Percentiles rank a stretch among this genome's conserved stretches.
Conservation (phyloP, 73 alveolate species). For the Tetrahymena borealis region DNA sequence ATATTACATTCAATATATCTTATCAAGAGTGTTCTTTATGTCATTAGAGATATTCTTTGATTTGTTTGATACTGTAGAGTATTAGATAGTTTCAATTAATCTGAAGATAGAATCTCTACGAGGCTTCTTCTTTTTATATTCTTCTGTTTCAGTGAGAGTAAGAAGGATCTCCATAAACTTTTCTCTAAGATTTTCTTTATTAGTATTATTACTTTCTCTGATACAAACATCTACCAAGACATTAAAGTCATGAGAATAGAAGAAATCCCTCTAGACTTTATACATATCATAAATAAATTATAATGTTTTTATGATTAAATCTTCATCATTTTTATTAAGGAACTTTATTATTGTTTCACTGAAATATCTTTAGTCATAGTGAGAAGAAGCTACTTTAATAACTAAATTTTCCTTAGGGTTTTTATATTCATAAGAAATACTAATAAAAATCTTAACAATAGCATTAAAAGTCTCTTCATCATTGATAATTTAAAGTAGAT, state of each 20-base stretch:
- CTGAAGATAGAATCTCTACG: background rate
- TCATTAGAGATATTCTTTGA: background rate
- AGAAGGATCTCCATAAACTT: background rate
- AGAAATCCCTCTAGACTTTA: background rate
- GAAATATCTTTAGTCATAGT: background rate
- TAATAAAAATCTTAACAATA: background rate
- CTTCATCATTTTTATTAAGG: background rate
- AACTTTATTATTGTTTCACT: background rate
- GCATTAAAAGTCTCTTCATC: background rate
- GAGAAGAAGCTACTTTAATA: background rate
- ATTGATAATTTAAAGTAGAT: background rate
- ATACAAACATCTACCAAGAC: background rate
- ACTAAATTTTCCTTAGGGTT: background rate
- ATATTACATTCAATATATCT: too few species aligned
- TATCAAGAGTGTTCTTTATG: background rate
- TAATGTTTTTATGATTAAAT: background rate
- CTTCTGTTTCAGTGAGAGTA: background rate
- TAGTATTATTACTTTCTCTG: background rate
- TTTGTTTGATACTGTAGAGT: background rate
- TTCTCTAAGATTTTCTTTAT: background rate
- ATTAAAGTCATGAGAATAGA: background rate
- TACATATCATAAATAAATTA: background rate
- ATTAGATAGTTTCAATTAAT: background rate
- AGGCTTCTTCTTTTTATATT: background rate
- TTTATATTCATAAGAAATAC: background rate